phyloP scores from a whole-genome alignment of 768 basidiomycete species.

The Calocera cornea region DNA sequence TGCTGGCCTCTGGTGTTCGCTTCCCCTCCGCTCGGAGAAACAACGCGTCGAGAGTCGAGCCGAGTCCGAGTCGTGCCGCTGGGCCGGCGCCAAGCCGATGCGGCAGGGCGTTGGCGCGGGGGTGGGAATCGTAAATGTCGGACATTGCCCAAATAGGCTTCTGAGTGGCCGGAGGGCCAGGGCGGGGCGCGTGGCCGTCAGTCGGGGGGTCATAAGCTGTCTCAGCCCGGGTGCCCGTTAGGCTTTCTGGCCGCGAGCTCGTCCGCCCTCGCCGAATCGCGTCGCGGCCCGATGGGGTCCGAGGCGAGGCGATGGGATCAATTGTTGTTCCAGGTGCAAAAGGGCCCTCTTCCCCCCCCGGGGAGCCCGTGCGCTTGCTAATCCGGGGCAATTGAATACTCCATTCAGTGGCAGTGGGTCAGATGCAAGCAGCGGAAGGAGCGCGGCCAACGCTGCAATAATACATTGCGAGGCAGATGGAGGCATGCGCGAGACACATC shows the following conservation, averaged over 20 bases:
- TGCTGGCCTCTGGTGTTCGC: background rate
- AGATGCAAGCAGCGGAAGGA: too few relatives aligned
- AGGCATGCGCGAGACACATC: too few relatives aligned
- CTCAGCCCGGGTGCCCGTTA: background rate
- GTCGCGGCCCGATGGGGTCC: background rate
- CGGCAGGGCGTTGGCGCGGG: background rate
- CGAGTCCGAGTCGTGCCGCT: background rate
- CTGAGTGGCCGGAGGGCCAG: background rate
- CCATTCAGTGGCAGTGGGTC: background rate
- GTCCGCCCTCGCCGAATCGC: background rate
- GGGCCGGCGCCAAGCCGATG: background rate
- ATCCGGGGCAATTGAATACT: background rate
- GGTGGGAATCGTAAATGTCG: background rate
- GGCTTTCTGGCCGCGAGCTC: background rate
- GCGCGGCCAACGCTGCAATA: too few relatives aligned
- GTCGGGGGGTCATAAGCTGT: background rate
- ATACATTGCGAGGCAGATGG: too few relatives aligned
- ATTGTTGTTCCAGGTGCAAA: background rate
- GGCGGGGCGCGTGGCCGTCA: background rate
- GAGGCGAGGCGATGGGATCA: background rate
- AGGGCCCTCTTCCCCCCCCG: too few relatives aligned
- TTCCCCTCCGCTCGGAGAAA: background rate
- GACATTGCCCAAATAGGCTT: slow-evolving; percentile 1
- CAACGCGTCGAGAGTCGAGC: background rate
- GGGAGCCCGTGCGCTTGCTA: background rate